A percentile compares a stretch with the other conserved stretches of the same genome.
phyloP scores from a whole-genome alignment of 2,329 filamentous ascomycete species.

The Xylaria sp. region DNA sequence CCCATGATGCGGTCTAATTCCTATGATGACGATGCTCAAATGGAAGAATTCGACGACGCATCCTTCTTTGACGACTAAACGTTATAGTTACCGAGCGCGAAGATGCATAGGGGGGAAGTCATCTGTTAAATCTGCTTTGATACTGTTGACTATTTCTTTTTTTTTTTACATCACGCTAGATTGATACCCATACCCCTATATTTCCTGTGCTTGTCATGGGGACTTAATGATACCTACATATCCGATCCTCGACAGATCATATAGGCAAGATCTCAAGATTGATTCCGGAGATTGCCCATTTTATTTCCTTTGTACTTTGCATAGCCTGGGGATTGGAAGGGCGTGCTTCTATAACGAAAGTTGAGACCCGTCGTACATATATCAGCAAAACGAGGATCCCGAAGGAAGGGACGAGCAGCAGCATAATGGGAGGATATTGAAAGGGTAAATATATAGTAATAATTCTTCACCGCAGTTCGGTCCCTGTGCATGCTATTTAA shows the following conservation, averaged over 20 bases:
- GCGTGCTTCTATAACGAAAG: constrained; percentile 33
- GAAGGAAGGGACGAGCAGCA: constrained; percentile 15
- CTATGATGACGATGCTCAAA: constrained; percentile 71
- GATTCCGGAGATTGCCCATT: constrained; percentile 30
- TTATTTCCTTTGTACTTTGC: constrained; percentile 39
- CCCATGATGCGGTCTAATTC: constrained; percentile 69
- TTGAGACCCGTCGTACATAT: constrained; percentile 27
- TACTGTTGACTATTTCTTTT: constrained; percentile 38
- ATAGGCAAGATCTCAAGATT: constrained; percentile 30
- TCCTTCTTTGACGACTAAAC: constrained; percentile 65
- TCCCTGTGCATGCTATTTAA: neutral
- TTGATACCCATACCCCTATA: constrained; percentile 41
- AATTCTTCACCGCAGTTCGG: constrained; percentile 21
- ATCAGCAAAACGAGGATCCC: constrained; percentile 15
- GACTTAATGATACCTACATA: constrained; percentile 39
- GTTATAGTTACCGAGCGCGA: constrained; percentile 5
- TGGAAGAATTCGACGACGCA: constrained; percentile 69
- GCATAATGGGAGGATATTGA: constrained; percentile 24
- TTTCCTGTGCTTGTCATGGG: constrained; percentile 28
- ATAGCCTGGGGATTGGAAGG: constrained; percentile 32
- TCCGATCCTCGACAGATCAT: constrained; percentile 28
- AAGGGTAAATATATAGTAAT: constrained; percentile 37
- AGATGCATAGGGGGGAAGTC: constrained; percentile 5
- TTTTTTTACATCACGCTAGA: constrained; percentile 38
- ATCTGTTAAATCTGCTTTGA: constrained; percentile 37